Conservation (phyloP, 192 early-diverging fungal genomes). For the Nowakowskiella sp. region DNA sequence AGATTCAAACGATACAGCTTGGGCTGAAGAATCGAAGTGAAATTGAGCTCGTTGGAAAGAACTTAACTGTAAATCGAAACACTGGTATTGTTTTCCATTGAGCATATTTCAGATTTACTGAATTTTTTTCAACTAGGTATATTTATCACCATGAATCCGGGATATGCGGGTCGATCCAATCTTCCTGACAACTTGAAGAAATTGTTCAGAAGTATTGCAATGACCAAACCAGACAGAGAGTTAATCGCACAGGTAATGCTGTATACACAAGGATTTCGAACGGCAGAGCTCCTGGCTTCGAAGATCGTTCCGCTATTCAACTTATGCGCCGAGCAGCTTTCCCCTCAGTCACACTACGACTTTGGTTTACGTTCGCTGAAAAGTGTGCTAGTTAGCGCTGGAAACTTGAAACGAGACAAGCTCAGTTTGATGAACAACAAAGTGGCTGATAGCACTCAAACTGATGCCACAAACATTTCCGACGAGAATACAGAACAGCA, state of each 20-base stretch:
- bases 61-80: conserved; percentile 72
- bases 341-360: conserved; percentile 96
- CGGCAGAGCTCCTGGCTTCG: conserved; percentile 84
- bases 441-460: conserved; percentile 24
- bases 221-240: conserved; percentile 97
- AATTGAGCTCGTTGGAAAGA: conserved; percentile 90
- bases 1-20: conserved; percentile 97
- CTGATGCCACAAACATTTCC: conserved; percentile 41
- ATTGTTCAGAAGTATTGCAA: conserved; percentile 96
- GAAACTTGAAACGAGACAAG: conserved; percentile 89
- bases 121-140: conserved; percentile 30
- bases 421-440: conserved; percentile 18
- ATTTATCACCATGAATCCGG: conserved; percentile 99
- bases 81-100: conserved; percentile 61
- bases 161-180: conserved; percentile 96
- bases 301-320: conserved; percentile 98
- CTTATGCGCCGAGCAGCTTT: conserved; percentile 88
- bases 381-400: conserved; percentile 98
- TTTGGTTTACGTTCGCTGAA: conserved; percentile 98
- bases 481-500: conserved; percentile 73
- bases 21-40: conserved; percentile 76
- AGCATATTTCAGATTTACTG: no score
- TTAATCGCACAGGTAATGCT: conserved; percentile 99
- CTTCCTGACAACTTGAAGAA: conserved; percentile 98
- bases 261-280: conserved; percentile 98